phyloP scores from a whole-genome alignment of 2,329 filamentous ascomycete species.

The Pseudocercospora fijiensis region DNA sequence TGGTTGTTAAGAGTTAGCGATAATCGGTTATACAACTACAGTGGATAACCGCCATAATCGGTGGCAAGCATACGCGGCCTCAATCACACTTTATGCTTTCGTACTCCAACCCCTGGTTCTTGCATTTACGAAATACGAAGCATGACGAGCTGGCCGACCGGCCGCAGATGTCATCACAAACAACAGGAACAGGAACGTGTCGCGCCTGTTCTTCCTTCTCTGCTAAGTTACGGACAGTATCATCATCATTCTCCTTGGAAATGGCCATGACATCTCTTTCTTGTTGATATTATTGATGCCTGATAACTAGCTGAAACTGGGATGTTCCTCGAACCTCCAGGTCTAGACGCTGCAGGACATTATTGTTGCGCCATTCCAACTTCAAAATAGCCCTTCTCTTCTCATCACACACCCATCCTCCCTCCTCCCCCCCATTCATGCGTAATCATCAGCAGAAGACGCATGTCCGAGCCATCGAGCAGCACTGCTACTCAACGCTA shows the following conservation, averaged over 20 bases:
- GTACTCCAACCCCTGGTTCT: neutral
- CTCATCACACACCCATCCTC: neutral
- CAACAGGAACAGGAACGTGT: too few species aligned
- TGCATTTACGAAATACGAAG: neutral
- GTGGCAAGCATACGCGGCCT: too few species aligned
- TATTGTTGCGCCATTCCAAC: neutral
- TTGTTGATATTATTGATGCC: neutral
- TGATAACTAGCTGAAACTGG: neutral
- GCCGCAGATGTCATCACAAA: neutral
- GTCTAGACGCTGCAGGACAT: neutral
- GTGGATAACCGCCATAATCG: too few species aligned
- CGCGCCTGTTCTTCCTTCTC: neutral
- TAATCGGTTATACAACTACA: too few species aligned
- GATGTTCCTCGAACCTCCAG: neutral
- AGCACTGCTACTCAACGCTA: conserved; percentile 12
- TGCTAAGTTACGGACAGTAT: too few species aligned
- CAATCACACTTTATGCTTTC: neutral
- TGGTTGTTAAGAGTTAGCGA: too few species aligned
- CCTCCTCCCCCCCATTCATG: neutral
- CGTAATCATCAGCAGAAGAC: neutral
- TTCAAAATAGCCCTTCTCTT: neutral
- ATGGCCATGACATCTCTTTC: neutral
- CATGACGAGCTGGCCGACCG: neutral
- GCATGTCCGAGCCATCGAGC: conserved; percentile 3
- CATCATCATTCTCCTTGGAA: neutral